phyloP scores from a whole-genome alignment of 2,329 filamentous ascomycete species.

The Fusarium graminum region DNA sequence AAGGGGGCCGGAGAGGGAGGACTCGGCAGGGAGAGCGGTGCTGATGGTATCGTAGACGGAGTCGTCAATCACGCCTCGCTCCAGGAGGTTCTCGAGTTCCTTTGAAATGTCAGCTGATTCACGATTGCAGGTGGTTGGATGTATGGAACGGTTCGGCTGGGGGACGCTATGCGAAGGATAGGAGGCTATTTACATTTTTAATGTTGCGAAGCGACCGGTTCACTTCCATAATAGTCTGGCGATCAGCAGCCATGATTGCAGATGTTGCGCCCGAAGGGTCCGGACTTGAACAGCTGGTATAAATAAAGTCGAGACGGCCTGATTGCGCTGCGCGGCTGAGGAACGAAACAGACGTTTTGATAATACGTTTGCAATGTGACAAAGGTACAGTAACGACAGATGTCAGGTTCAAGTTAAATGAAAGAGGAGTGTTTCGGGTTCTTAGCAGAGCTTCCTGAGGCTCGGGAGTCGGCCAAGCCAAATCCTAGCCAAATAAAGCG shows the following conservation, averaged over 20 bases:
- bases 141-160: background rate
- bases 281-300: constrained; percentile 10
- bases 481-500: constrained; percentile 40
- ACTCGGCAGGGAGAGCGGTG: constrained; percentile 79
- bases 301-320: background rate
- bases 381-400: constrained; percentile 21
- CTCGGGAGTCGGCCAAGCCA: constrained; percentile 20
- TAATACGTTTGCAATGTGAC: constrained; percentile 13
- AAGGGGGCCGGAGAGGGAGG: constrained; percentile 66
- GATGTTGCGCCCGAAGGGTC: constrained; percentile 22
- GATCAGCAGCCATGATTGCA: constrained; percentile 62
- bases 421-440: constrained; percentile 26
- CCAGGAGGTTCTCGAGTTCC: constrained; percentile 92
- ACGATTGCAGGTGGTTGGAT: background rate
- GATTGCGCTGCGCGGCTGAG: background rate
- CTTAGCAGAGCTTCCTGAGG: constrained; percentile 8
- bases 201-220: constrained; percentile 90
- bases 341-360: background rate
- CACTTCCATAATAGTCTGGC: constrained; percentile 74
- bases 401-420: constrained; percentile 25
- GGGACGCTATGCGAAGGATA: background rate
- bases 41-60: constrained; percentile 81
- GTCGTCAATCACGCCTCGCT: constrained; percentile 82
- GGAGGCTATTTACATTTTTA: constrained; percentile 73
- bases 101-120: constrained; percentile 54